phyloP scores from a whole-genome alignment of 2,329 filamentous ascomycete species.

The Pseudogymnoascus sp. region DNA sequence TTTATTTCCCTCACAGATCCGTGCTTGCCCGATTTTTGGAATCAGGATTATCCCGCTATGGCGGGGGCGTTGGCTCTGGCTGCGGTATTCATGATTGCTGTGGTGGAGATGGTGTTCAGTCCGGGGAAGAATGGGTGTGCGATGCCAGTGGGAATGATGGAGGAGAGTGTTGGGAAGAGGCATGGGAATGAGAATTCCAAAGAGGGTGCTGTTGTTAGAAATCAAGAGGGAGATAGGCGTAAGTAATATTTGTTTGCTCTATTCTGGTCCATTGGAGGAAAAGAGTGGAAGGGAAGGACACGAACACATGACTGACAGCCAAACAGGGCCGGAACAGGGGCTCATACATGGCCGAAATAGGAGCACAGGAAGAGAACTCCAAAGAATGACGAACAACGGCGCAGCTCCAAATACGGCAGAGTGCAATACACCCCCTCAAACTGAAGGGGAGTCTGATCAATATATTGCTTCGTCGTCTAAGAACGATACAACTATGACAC shows the following conservation, averaged over 20 bases:
- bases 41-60: conserved; percentile 36
- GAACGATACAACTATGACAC: conserved; percentile 10
- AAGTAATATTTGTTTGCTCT: background rate
- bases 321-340: background rate
- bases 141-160: background rate
- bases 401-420: conserved; percentile 56
- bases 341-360: background rate
- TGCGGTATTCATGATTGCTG: conserved; percentile 35
- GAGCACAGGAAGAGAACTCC: conserved; percentile 14
- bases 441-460: conserved; percentile 37
- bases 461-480: conserved; percentile 19
- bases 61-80: conserved; percentile 38
- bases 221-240: background rate
- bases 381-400: conserved; percentile 39
- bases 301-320: background rate
- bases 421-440: conserved; percentile 52
- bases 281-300: background rate
- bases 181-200: background rate
- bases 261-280: background rate
- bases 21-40: conserved; percentile 42
- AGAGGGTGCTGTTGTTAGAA: background rate
- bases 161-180: background rate
- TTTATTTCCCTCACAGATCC: conserved; percentile 59
- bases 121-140: conserved; percentile 16
- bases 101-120: conserved; percentile 50